Evolutionary conservation across 345 rosid species (phyloP).

Genomic region (Abelmoschus esculentus): DNA sequence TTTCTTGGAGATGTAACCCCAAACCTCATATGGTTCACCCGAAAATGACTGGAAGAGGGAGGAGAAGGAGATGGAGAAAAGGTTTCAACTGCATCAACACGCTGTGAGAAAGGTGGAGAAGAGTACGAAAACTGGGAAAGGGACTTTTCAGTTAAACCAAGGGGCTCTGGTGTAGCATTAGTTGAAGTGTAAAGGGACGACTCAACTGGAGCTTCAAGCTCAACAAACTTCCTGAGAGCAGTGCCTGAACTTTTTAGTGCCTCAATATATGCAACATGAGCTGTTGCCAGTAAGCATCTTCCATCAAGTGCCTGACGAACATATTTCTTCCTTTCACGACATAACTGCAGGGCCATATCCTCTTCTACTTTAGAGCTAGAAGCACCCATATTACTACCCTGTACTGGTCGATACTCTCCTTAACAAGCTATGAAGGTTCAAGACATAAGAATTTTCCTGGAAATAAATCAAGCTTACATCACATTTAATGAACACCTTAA

Average conservation of each 20-base stretch:
- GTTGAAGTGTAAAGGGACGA: slow-evolving; percentile 80
- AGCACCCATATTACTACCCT: slow-evolving; percentile 47
- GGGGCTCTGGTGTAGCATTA: slow-evolving; percentile 68
- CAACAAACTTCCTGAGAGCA: slow-evolving; percentile 73
- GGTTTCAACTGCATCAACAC: slow-evolving; percentile 33
- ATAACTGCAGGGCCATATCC: slow-evolving; percentile 78
- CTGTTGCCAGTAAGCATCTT: slow-evolving; percentile 70
- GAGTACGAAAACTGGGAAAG: slow-evolving; percentile 52
- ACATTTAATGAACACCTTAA: background rate
- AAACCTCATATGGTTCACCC: slow-evolving; percentile 60
- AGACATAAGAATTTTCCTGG: slow-evolving; percentile 21
- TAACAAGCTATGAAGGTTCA: slow-evolving; percentile 5
- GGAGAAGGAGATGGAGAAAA: slow-evolving; percentile 59
- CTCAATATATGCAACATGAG: slow-evolving; percentile 67
- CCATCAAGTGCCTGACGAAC: slow-evolving; percentile 92
- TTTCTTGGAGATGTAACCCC: slow-evolving; percentile 47
- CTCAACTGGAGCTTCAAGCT: slow-evolving; percentile 60
- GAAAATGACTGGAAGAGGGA: slow-evolving; percentile 41
- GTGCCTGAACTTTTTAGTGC: slow-evolving; percentile 62
- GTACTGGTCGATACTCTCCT: background rate
- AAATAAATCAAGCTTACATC: slow-evolving; percentile 2
- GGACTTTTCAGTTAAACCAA: slow-evolving; percentile 49
- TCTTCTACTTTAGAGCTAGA: slow-evolving; percentile 66
- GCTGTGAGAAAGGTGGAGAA: slow-evolving; percentile 48
- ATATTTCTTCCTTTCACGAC: slow-evolving; percentile 80